A percentile compares a stretch with the other conserved stretches of the same genome.
phyloP scores from a whole-genome alignment of 2,329 filamentous ascomycete species.

The Xylariaceae sp. region DNA sequence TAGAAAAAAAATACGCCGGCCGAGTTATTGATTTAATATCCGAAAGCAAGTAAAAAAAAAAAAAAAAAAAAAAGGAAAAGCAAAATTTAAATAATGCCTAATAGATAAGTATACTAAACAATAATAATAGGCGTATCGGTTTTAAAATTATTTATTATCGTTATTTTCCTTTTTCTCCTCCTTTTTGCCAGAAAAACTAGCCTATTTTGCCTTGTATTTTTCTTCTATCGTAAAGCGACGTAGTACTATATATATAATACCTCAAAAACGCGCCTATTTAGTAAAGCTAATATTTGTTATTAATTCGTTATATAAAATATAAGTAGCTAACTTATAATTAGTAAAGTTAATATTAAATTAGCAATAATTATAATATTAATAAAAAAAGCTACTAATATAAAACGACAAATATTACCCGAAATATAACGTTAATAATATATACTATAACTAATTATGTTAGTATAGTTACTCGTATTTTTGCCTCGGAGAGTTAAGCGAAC shows the following conservation, averaged over 20 bases:
- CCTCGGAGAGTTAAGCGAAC: too few relatives aligned
- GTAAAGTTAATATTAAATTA: conserved; percentile 1
- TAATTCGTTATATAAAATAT: neutral
- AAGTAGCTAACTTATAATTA: neutral
- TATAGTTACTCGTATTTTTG: too few relatives aligned
- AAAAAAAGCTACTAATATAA: neutral
- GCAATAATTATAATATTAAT: neutral
- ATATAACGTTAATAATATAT: too few relatives aligned
- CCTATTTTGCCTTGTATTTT: neutral
- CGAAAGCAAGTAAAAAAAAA: neutral
- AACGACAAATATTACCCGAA: neutral
- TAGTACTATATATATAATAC: neutral
- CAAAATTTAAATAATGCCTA: neutral
- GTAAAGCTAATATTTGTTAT: neutral
- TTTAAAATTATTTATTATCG: neutral
- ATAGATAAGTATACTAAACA: neutral
- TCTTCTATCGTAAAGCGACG: neutral
- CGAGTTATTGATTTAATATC: too few relatives aligned
- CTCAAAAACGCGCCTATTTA: neutral
- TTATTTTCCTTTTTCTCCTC: neutral
- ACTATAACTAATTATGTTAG: too few relatives aligned
- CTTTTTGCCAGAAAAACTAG: neutral
- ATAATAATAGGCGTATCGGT: neutral
- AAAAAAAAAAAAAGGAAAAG: too few relatives aligned
- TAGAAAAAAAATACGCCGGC: too few relatives aligned